Percentiles rank a stretch among this genome's conserved stretches.
Conservation (phyloP, 2,329 filamentous ascomycete genomes). For the Aspergillus chevalieri region DNA sequence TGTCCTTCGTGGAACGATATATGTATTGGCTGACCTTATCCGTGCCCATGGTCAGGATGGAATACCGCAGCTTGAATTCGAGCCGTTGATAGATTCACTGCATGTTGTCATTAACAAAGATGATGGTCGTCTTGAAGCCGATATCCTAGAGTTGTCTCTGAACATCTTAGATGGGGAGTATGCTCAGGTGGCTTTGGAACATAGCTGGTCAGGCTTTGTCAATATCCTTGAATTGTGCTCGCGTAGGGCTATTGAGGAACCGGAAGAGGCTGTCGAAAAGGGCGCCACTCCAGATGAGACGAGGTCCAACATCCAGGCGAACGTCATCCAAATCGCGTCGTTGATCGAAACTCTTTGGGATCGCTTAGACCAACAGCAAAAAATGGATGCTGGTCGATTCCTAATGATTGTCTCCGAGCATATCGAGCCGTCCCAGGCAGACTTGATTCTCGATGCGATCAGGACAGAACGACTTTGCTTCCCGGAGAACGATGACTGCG, state of each 20-base stretch:
- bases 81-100: slow-evolving; percentile 31
- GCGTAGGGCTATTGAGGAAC: slow-evolving; percentile 25
- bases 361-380: slow-evolving; percentile 29
- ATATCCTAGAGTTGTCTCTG: slow-evolving; percentile 36
- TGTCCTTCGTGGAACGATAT: slow-evolving; percentile 35
- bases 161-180: slow-evolving; percentile 36
- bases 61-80: slow-evolving; percentile 34
- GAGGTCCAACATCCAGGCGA: slow-evolving; percentile 33
- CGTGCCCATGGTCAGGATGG: slow-evolving; percentile 34
- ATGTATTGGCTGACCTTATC: slow-evolving; percentile 37
- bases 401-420: slow-evolving; percentile 30
- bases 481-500: slow-evolving; percentile 28
- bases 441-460: slow-evolving; percentile 31
- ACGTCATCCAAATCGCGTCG: slow-evolving; percentile 31
- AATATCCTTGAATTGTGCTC: slow-evolving; percentile 31
- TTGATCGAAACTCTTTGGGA: slow-evolving; percentile 34
- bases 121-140: slow-evolving; percentile 34
- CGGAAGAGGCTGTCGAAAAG: slow-evolving; percentile 16
- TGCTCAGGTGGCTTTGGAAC: slow-evolving; percentile 22
- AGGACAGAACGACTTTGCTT: slow-evolving; percentile 29
- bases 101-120: slow-evolving; percentile 28
- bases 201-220: slow-evolving; percentile 29
- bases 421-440: slow-evolving; percentile 33
- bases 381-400: slow-evolving; percentile 29
- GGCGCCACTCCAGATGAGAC: slow-evolving; percentile 27